These are phyloP conservation scores for Scedosporium boydii DNA, from an alignment of 2,329 filamentous ascomycete species.

Conservation along the genomic window DNA sequence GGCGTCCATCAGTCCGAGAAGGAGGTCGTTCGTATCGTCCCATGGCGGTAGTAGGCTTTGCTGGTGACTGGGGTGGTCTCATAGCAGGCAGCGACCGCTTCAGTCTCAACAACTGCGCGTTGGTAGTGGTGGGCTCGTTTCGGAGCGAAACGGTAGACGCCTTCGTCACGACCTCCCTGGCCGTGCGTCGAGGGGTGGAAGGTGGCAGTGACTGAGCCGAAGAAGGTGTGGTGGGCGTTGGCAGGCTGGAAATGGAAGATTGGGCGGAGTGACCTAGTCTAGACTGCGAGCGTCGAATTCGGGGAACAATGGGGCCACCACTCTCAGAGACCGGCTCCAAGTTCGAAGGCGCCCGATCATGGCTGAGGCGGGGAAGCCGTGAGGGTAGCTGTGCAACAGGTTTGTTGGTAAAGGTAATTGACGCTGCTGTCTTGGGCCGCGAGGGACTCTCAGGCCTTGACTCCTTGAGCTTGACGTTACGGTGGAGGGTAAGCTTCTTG, in stretches of 20 bases:
- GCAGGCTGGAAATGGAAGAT: slow-evolving; percentile 56
- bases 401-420: slow-evolving; percentile 86
- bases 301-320: slow-evolving; percentile 55
- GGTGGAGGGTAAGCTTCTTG: slow-evolving; percentile 74
- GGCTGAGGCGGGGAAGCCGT: slow-evolving; percentile 69
- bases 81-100: slow-evolving; percentile 58
- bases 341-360: slow-evolving; percentile 63
- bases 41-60: slow-evolving; percentile 29
- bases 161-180: slow-evolving; percentile 40
- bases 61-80: slow-evolving; percentile 39
- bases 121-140: slow-evolving; percentile 55
- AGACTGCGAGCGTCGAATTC: slow-evolving; percentile 54
- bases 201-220: slow-evolving; percentile 43
- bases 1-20: slow-evolving; percentile 47
- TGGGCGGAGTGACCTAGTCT: slow-evolving; percentile 60
- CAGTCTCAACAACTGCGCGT: slow-evolving; percentile 52
- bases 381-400: slow-evolving; percentile 41
- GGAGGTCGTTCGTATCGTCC: slow-evolving; percentile 47
- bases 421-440: slow-evolving; percentile 65
- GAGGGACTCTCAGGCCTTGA: slow-evolving; percentile 59
- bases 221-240: slow-evolving; percentile 50
- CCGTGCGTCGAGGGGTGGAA: slow-evolving; percentile 51
- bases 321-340: slow-evolving; percentile 92
- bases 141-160: slow-evolving; percentile 44
- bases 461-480: slow-evolving; percentile 82